Evolutionary conservation across 768 basidiomycete genomes (phyloP).

Genomic region (Trichaptum fuscoviolaceum): DNA sequence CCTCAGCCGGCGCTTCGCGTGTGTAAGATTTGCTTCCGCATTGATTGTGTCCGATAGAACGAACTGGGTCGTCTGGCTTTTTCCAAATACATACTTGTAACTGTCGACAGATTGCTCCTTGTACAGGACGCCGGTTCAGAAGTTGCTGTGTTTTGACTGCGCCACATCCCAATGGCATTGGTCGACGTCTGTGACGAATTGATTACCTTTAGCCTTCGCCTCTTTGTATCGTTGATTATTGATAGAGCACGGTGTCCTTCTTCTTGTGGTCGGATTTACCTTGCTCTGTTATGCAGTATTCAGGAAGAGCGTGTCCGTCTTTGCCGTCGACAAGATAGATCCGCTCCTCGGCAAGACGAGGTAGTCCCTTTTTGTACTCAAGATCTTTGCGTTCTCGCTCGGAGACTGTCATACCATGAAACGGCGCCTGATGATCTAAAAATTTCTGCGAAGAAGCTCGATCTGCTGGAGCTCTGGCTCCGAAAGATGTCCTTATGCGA

Average conservation of each 20-base stretch:
- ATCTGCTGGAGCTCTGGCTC: slow-evolving; percentile 97
- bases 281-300: slow-evolving; percentile 97
- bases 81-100: no score
- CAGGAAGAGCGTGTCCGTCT: slow-evolving; percentile 94
- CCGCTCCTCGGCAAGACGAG: slow-evolving; percentile 89
- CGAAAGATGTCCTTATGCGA: slow-evolving; percentile 91
- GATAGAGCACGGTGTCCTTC: slow-evolving; percentile 86
- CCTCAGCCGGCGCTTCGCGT: no score
- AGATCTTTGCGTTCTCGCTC: slow-evolving; percentile 77
- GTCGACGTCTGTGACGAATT: slow-evolving; percentile 95
- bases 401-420: slow-evolving; percentile 86
- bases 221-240: slow-evolving; percentile 97
- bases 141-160: slow-evolving; percentile 85
- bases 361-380: slow-evolving; percentile 86
- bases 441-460: slow-evolving; percentile 89
- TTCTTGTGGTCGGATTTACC: slow-evolving; percentile 98
- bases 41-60: no score
- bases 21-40: no score
- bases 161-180: slow-evolving; percentile 96
- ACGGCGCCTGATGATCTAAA: slow-evolving; percentile 87
- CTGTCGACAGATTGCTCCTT: no score
- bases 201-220: slow-evolving; percentile 83
- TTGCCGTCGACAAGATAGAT: slow-evolving; percentile 91
- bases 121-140: slow-evolving; percentile 90
- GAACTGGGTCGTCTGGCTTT: no score